Base-by-base conservation (phyloP, 345 rosid genomes). In the Eucalyptus leucophloia region DNA sequence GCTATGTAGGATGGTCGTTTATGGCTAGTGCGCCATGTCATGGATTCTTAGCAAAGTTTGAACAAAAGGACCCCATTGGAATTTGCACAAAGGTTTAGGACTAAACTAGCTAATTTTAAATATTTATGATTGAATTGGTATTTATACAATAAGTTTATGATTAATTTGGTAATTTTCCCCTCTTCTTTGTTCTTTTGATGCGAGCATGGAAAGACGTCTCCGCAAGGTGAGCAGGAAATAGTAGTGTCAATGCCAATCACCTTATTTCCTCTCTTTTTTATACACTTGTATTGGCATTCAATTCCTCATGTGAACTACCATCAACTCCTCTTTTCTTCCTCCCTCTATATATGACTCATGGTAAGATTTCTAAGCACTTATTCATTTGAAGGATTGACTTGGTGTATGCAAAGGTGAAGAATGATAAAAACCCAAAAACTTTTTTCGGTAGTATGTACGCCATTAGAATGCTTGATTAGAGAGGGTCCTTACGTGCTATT, bases 201-300 rank as follows among this genome's bases (percentile, higher is more conserved):
- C 0, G 13, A 56, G 62, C 28, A 56, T 23, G 30, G 30, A 56
- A 0, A 56, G 30, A 23, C 0, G 6, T 56, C 62, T 56, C 3
- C 0, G 13, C 1, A 0, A 56, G 6, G 30, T 0, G 13, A 21
- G 12, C 3, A 23, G 1, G 12, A 28, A 56, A 56, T 23, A 56
- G 60, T 53, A 53, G 58, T 53, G 24, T 53, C 10, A 53, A 53
- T 0, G 11, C 58, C 2, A 53, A 53, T 53, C 60, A 54, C 13
- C 12, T 56, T 9, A 56, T 56, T 56, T 56, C 3, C 30, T 56
- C 3, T 23, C 3, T 56, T 56, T 56, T 1, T 2, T 56, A 56
- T 23, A 56, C 62, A 56, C 62, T 23, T 0, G 3, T 23, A 56
- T 56, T 56, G 12, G 30, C 62, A 56, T 56, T 56, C 62, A 23